Evolutionary conservation across 805 yeast species (phyloP), one percentile per base, ranked within the genome.

Genomic region (Ascoidea asiatica): DNA sequence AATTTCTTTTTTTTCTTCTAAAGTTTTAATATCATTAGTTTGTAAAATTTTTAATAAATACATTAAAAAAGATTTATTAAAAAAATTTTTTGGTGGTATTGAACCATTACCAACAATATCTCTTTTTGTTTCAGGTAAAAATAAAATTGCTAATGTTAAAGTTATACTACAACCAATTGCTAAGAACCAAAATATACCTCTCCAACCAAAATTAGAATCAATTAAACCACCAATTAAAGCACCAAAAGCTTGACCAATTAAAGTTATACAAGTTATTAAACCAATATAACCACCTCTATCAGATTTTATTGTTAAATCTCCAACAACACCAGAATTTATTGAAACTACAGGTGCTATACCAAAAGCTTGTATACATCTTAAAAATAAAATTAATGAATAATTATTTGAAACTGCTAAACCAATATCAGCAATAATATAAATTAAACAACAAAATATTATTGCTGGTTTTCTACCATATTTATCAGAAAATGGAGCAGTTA

Each of bases 261-360:
- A 67, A 17, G 79, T 75, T 39, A 79, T 64, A 0, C 94, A 90
- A 17, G 75, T 57, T 1, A 76, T 73, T 17, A 79, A 52, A 0
- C 94, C 92, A 39, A 79, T 76, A 50, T 73, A 72, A 1, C 77
- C 72, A 15, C 95, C 95, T 52, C 95, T 69, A 46, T 78, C 77
- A 7, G 65, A 69, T 21, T 79, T 64, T 0, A 78, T 70, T 2
- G 87, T 76, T 20, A 80, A 62, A 61, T 87, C 95, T 7, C 88
- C 90, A 44, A 82, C 72, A 0, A 79, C 69, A 0, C 92, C 92
- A 2, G 80, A 68, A 37, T 71, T 68, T 1, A 86, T 70, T 2
- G 94, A 77, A 21, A 85, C 72, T 2, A 84, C 71, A 0, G 95
- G 86, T 0, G 92, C 79, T 4, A 80, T 78, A 13, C 84, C 88